These are phyloP conservation scores for Verticillium albo-atrum DNA, from an alignment of 2,329 filamentous ascomycete genomes.

Conservation along the genomic window DNA sequence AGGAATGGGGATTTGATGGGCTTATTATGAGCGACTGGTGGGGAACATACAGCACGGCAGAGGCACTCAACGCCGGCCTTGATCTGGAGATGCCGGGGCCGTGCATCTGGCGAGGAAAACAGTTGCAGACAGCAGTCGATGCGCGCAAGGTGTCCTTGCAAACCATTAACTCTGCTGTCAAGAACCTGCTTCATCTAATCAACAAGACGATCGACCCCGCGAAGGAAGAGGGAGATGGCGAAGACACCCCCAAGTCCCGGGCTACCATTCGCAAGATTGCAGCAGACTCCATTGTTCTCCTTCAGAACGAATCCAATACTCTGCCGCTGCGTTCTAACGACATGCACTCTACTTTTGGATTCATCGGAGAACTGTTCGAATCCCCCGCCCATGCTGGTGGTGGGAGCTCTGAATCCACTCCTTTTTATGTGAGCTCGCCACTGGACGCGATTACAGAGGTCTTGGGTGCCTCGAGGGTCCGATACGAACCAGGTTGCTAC, in stretches of 20 bases:
- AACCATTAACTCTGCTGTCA: slow-evolving; percentile 10
- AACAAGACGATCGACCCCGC: slow-evolving; percentile 9
- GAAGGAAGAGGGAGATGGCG: background rate
- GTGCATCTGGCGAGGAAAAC: background rate
- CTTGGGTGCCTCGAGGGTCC: slow-evolving; percentile 8
- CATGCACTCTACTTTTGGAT: background rate
- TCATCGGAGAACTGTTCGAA: slow-evolving; percentile 21
- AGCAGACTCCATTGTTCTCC: slow-evolving; percentile 56
- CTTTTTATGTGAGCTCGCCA: slow-evolving; percentile 23
- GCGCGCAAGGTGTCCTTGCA: background rate
- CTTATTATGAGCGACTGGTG: slow-evolving; percentile 11
- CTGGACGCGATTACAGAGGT: slow-evolving; percentile 21
- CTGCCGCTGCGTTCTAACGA: slow-evolving; percentile 42
- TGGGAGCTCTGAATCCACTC: slow-evolving; percentile 21
- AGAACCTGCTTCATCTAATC: slow-evolving; percentile 24
- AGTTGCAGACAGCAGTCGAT: slow-evolving; percentile 10
- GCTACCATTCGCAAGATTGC: slow-evolving; percentile 46
- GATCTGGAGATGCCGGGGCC: slow-evolving; percentile 33
- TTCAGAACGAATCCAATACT: slow-evolving; percentile 57
- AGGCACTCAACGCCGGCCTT: slow-evolving; percentile 15
- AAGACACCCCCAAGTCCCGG: slow-evolving; percentile 12
- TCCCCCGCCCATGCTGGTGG: slow-evolving; percentile 22
- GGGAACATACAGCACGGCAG: slow-evolving; percentile 6
- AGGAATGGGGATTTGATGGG: slow-evolving; percentile 9
- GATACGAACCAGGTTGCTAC: slow-evolving; percentile 17